Conservation (phyloP, 352 stramenopile species). For the Aphanomyces stellatus region DNA sequence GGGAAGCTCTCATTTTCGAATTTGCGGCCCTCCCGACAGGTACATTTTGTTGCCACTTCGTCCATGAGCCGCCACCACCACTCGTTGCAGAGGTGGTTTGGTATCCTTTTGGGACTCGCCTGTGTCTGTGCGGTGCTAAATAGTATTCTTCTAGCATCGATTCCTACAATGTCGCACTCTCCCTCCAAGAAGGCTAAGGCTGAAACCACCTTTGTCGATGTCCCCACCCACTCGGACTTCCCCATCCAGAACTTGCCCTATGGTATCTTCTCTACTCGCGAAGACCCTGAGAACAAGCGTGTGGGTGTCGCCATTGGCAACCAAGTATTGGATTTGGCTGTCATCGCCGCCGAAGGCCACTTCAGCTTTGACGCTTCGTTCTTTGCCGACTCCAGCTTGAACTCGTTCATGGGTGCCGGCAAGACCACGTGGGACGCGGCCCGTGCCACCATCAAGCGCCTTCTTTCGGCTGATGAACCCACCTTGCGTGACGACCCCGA, state of each 20-base stretch:
- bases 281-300: slow-evolving; percentile 45
- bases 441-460: slow-evolving; percentile 73
- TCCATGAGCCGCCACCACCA: background rate
- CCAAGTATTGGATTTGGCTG: slow-evolving; percentile 82
- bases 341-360: slow-evolving; percentile 82
- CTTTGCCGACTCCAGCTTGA: slow-evolving; percentile 79
- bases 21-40: background rate
- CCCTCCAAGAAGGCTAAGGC: slow-evolving; percentile 6
- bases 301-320: slow-evolving; percentile 79
- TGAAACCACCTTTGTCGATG: slow-evolving; percentile 42
- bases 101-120: background rate
- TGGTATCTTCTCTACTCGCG: slow-evolving; percentile 86
- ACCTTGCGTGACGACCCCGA: slow-evolving; percentile 72
- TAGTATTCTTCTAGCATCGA: background rate
- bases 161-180: slow-evolving; percentile 23
- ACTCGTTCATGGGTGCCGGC: slow-evolving; percentile 91
- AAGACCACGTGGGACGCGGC: slow-evolving; percentile 79
- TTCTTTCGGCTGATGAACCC: slow-evolving; percentile 71
- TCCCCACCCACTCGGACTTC: slow-evolving; percentile 76
- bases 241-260: slow-evolving; percentile 94
- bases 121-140: background rate
- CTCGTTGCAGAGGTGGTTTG: background rate
- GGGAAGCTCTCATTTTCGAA: background rate
- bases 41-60: background rate
- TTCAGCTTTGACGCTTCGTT: slow-evolving; percentile 79